A percentile compares a stretch with the other conserved stretches of the same genome.
Evolutionary conservation across 176 grass and related monocot genomes (phyloP).

Genomic region (Lolium rigidum): DNA sequence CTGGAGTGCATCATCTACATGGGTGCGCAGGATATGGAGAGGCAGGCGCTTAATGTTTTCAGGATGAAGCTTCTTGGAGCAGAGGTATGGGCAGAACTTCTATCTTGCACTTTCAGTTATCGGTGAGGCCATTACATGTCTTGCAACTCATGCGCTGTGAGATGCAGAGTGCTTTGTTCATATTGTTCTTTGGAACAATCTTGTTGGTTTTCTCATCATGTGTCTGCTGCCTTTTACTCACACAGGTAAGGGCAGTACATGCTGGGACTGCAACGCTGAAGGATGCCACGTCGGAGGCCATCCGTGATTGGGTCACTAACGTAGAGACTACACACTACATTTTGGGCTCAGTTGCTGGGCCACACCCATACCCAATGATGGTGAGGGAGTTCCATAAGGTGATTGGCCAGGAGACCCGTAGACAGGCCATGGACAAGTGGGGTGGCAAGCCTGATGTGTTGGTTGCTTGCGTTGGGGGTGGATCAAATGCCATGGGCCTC

Average conservation of each 20-base stretch:
- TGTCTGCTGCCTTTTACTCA: not conserved
- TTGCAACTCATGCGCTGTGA: not conserved
- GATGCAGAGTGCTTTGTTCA: not conserved
- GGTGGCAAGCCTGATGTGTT: slow-evolving; percentile 87
- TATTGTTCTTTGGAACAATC: not conserved
- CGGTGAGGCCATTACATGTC: not conserved
- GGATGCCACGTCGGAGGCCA: slow-evolving; percentile 95
- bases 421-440: slow-evolving; percentile 91
- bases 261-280: slow-evolving; percentile 93
- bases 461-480: slow-evolving; percentile 94
- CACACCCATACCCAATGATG: slow-evolving; percentile 98
- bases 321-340: slow-evolving; percentile 96
- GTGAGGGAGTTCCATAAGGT: slow-evolving; percentile 96
- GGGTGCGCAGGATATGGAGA: slow-evolving; percentile 99
- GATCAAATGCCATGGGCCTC: slow-evolving; percentile 97
- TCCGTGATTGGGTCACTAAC: slow-evolving; percentile 97
- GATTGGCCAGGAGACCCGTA: slow-evolving; percentile 91
- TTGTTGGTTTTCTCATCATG: slow-evolving; percentile 22
- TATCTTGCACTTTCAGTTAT: not conserved
- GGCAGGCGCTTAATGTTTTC: slow-evolving; percentile 94
- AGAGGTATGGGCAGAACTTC: slow-evolving; percentile 51
- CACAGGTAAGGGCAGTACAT: slow-evolving; percentile 87
- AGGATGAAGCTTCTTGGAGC: slow-evolving; percentile 97
- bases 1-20: slow-evolving; percentile 90
- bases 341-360: slow-evolving; percentile 86